A percentile compares a stretch with the other conserved stretches of the same genome.
Conservation (phyloP, 2,329 filamentous ascomycete species). For the Metarhizium album region DNA sequence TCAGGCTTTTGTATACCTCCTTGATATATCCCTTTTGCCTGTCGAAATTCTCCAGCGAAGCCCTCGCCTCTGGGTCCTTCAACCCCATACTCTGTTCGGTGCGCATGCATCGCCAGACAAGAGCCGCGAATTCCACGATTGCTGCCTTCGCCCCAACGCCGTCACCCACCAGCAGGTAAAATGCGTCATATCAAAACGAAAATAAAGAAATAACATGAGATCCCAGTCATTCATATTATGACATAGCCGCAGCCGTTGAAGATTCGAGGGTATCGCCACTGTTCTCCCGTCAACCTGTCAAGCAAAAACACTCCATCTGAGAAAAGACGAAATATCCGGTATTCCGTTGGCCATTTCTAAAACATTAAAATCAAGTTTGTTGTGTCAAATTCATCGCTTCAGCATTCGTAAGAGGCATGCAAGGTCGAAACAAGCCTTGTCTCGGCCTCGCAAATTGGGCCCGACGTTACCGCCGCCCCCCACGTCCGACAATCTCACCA, state of each 20-base stretch:
- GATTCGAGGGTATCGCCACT: conserved; percentile 3
- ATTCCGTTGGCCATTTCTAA: neutral
- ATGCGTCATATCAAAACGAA: neutral
- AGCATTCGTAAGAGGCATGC: neutral
- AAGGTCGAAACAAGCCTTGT: neutral
- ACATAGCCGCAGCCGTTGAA: neutral
- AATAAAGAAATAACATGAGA: neutral
- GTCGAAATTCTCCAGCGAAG: neutral
- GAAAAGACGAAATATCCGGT: neutral
- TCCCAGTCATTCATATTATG: conserved; percentile 3
- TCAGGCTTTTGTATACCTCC: neutral
- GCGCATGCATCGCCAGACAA: neutral
- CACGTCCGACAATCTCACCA: conserved; percentile 46
- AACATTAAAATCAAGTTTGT: neutral
- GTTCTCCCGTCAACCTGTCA: neutral
- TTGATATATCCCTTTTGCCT: neutral
- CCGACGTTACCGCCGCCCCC: conserved; percentile 14
- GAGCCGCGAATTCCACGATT: neutral
- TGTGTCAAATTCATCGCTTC: neutral
- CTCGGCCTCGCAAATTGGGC: neutral
- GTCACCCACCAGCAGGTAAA: neutral
- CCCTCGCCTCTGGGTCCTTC: neutral
- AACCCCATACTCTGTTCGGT: neutral
- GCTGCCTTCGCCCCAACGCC: conserved; percentile 2
- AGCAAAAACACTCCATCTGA: neutral